A percentile compares a stretch with the other conserved stretches of the same genome.
Conservation (phyloP, 352 stramenopile species). For the Paralagenidium karlingii region DNA sequence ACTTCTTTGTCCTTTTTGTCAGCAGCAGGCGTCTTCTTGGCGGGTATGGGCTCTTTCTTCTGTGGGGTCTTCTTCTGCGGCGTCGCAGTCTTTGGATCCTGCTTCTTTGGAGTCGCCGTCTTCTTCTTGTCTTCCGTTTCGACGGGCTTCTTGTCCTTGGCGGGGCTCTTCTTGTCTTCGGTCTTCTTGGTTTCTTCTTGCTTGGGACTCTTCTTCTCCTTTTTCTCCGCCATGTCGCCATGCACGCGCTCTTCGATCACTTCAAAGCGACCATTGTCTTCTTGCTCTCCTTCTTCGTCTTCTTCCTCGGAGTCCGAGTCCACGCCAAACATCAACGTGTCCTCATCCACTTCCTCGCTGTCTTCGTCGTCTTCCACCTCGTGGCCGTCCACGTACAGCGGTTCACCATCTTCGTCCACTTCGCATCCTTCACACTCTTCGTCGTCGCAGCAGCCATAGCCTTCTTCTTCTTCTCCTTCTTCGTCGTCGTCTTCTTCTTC, state of each 20-base stretch:
- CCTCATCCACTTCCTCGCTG: slow-evolving; percentile 18
- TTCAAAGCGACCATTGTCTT: slow-evolving; percentile 45
- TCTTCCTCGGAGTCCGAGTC: slow-evolving; percentile 19
- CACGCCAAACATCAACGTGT: slow-evolving; percentile 55
- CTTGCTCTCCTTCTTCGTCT: slow-evolving; percentile 27
- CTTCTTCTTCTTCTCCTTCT: slow-evolving; percentile 22
- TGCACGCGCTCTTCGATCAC: slow-evolving; percentile 60
- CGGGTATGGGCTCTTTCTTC: slow-evolving; percentile 8
- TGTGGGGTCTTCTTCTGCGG: background rate
- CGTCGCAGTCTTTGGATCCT: background rate
- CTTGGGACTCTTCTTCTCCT: no score
- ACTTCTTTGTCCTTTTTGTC: no score
- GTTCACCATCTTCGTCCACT: slow-evolving; percentile 19
- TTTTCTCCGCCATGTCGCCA: slow-evolving; percentile 20
- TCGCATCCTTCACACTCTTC: slow-evolving; percentile 17
- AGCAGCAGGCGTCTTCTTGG: slow-evolving; percentile 11
- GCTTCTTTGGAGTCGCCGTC: slow-evolving; percentile 7
- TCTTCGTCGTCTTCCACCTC: slow-evolving; percentile 12
- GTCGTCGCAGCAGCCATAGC: slow-evolving; percentile 13
- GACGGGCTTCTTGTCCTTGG: slow-evolving; percentile 17
- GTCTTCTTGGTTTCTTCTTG: no score
- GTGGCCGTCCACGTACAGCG: slow-evolving; percentile 5
- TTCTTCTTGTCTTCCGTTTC: slow-evolving; percentile 11
- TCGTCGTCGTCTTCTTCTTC: slow-evolving; percentile 56
- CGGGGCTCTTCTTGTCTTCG: no score